These are phyloP conservation scores for Spencermartinsiella ligniputridi DNA, from an alignment of 1,139 yeast species.

Conservation along the genomic window DNA sequence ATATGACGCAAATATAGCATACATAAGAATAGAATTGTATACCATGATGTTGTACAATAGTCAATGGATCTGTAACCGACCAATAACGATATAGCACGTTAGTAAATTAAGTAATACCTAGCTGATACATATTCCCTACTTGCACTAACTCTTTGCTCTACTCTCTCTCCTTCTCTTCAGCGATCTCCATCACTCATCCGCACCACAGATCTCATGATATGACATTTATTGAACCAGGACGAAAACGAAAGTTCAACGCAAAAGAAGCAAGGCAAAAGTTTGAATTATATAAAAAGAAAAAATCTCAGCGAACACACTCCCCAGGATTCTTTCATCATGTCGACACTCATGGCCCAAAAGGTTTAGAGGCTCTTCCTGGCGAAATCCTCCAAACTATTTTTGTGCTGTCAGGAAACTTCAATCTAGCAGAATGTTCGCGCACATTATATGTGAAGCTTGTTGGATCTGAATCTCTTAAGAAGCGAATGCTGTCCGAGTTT, in stretches of 20 bases:
- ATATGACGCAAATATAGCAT: no score
- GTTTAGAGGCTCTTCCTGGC: conserved; percentile 17
- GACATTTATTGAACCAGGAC: conserved; percentile 7
- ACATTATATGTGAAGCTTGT: conserved; percentile 8
- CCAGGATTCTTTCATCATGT: neutral
- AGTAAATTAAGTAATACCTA: no score
- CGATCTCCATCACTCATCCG: no score
- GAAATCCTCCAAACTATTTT: conserved; percentile 19
- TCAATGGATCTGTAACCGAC: no score
- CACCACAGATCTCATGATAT: no score
- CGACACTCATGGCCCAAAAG: neutral
- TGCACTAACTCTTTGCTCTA: no score
- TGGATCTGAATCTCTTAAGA: conserved; percentile 9
- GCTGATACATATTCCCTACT: no score
- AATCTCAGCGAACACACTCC: neutral
- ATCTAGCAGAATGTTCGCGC: conserved; percentile 12
- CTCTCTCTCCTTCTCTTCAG: no score
- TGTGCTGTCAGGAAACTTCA: conserved; percentile 13
- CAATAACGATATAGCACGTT: no score
- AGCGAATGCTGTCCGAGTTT: conserved; percentile 3
- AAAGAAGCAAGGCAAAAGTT: neutral
- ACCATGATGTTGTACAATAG: no score
- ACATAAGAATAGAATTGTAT: no score
- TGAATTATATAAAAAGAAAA: neutral
- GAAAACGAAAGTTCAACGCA: conserved; percentile 1